Conservation (phyloP, 2,329 filamentous ascomycete species). For the Westerdykella ornata region DNA sequence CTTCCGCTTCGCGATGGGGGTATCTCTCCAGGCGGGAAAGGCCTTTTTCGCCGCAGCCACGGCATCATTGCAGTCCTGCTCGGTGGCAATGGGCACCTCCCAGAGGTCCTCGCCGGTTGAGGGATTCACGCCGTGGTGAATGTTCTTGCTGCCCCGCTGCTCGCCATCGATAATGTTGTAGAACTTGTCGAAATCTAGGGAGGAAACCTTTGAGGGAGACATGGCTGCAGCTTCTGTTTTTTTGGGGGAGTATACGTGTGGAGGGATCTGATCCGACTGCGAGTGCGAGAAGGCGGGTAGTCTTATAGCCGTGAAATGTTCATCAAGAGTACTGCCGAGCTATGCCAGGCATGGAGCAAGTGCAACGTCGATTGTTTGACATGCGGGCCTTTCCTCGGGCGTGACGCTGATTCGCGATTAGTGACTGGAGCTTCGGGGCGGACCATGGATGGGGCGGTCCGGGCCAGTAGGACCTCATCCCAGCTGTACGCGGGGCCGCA, state of each 20-base stretch:
- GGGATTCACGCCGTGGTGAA: slow-evolving; percentile 48
- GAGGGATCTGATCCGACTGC: slow-evolving; percentile 12
- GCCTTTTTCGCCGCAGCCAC: slow-evolving; percentile 45
- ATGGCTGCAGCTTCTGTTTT: slow-evolving; percentile 26
- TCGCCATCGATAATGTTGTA: slow-evolving; percentile 50
- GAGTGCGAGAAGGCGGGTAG: slow-evolving; percentile 16
- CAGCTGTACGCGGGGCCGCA: too few relatives aligned
- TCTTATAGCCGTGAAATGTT: slow-evolving; percentile 13
- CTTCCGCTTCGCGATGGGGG: slow-evolving; percentile 29
- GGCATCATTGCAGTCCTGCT: slow-evolving; percentile 47
- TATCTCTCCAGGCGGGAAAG: slow-evolving; percentile 43
- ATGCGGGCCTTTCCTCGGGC: slow-evolving; percentile 18
- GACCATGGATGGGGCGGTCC: too few relatives aligned
- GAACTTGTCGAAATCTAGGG: slow-evolving; percentile 41
- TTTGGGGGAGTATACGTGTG: not conserved
- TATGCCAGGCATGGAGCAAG: not conserved
- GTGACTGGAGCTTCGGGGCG: too few relatives aligned
- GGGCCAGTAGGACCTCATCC: too few relatives aligned
- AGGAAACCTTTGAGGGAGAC: slow-evolving; percentile 42
- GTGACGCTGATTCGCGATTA: too few relatives aligned
- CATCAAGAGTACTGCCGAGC: slow-evolving; percentile 18
- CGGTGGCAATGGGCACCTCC: slow-evolving; percentile 46
- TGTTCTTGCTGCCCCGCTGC: slow-evolving; percentile 37
- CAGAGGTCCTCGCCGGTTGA: slow-evolving; percentile 46
- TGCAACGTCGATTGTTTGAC: slow-evolving; percentile 4